Evolutionary conservation across 208 protist species (phyloP).

Genomic region (Angomonas ambiguus): DNA sequence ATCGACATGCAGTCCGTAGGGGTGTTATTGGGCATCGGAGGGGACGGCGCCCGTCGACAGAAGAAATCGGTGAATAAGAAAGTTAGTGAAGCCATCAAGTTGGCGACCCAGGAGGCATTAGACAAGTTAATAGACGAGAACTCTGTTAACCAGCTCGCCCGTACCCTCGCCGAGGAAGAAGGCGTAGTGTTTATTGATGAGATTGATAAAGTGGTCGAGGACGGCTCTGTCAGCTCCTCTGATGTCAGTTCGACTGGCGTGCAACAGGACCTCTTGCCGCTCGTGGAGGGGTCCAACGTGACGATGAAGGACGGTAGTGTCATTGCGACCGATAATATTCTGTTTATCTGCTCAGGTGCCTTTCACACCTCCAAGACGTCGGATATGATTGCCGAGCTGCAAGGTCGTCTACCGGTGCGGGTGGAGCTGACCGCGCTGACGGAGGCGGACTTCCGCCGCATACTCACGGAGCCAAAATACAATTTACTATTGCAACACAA

Average conservation of each 20-base stretch:
- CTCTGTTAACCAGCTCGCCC: slow-evolving; percentile 79
- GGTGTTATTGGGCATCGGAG: slow-evolving; percentile 54
- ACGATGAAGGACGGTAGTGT: slow-evolving; percentile 94
- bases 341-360: slow-evolving; percentile 97
- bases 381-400: slow-evolving; percentile 94
- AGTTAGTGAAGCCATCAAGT: slow-evolving; percentile 73
- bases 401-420: slow-evolving; percentile 96
- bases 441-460: slow-evolving; percentile 93
- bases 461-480: slow-evolving; percentile 95
- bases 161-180: slow-evolving; percentile 87
- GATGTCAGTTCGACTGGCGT: slow-evolving; percentile 94
- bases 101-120: slow-evolving; percentile 80
- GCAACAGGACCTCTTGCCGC: slow-evolving; percentile 97
- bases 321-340: slow-evolving; percentile 96
- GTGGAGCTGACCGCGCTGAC: slow-evolving; percentile 96
- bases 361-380: slow-evolving; percentile 93
- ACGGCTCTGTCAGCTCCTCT: slow-evolving; percentile 39
- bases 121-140: slow-evolving; percentile 89
- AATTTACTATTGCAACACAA: slow-evolving; percentile 93
- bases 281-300: slow-evolving; percentile 96
- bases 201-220: slow-evolving; percentile 96
- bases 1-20: slow-evolving; percentile 64
- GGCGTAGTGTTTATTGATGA: slow-evolving; percentile 98
- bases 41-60: slow-evolving; percentile 27
- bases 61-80: slow-evolving; percentile 64